Percentiles rank a stretch among this genome's conserved stretches.
These are phyloP conservation scores for Collybia sp. DNA, from an alignment of 768 basidiomycete species.

Conservation along the genomic window DNA sequence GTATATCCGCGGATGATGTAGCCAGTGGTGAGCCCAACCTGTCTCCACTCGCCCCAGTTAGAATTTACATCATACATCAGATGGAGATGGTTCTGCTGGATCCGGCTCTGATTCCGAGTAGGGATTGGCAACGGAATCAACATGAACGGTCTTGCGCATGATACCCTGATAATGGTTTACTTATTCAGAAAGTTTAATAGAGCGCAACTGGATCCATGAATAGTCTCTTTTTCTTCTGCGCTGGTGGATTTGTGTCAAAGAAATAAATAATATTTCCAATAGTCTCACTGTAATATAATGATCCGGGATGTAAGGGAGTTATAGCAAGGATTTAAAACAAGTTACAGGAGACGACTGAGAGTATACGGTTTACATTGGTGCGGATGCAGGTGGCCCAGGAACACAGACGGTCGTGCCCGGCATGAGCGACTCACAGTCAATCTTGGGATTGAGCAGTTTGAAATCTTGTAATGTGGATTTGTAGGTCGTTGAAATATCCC, in stretches of 20 bases:
- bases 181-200: too few relatives aligned
- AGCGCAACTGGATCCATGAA: too few relatives aligned
- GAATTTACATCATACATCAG: not conserved
- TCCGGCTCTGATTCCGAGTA: conserved; percentile 31
- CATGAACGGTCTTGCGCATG: too few relatives aligned
- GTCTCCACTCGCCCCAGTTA: not conserved
- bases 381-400: conserved; percentile 21
- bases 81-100: conserved; percentile 19
- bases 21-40: conserved; percentile 45
- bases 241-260: too few relatives aligned
- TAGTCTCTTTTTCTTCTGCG: too few relatives aligned
- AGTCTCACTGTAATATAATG: too few relatives aligned
- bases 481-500: conserved; percentile 49
- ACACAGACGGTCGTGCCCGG: conserved; percentile 60
- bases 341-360: too few relatives aligned
- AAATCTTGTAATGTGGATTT: conserved; percentile 49
- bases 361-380: not conserved
- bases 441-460: conserved; percentile 43
- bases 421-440: conserved; percentile 54
- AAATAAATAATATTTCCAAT: too few relatives aligned
- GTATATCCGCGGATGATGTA: conserved; percentile 55
- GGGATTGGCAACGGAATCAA: conserved; percentile 15
- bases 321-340: too few relatives aligned
- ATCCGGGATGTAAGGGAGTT: too few relatives aligned
- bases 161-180: too few relatives aligned